phyloP scores from a whole-genome alignment of 768 basidiomycete genomes.

The Clavaria fumosa region DNA sequence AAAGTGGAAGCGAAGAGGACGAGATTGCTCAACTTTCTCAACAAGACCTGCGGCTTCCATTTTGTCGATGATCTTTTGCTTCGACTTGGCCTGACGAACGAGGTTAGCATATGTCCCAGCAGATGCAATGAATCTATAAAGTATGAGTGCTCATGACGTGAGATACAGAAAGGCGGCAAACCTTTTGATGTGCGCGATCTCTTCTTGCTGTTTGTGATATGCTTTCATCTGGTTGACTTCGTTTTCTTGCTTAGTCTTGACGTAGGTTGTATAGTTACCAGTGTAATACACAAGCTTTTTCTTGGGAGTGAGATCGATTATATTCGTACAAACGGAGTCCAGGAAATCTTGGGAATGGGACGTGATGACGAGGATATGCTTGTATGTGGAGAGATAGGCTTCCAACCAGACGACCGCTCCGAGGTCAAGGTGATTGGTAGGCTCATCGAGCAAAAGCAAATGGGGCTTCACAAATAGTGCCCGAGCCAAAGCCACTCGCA shows the following conservation, averaged over 20 bases:
- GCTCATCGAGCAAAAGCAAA: constrained; percentile 85
- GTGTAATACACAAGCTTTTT: constrained; percentile 91
- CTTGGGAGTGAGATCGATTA: constrained; percentile 88
- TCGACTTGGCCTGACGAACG: constrained; percentile 97
- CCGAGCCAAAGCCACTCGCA: constrained; percentile 93
- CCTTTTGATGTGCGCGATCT: constrained; percentile 98
- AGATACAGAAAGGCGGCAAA: constrained; percentile 15
- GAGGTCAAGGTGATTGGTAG: constrained; percentile 86
- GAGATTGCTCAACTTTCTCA: constrained; percentile 70
- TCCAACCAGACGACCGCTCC: constrained; percentile 99
- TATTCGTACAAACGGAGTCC: constrained; percentile 94
- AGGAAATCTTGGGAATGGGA: constrained; percentile 99
- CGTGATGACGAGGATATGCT: constrained; percentile 95
- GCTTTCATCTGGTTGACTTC: constrained; percentile 99
- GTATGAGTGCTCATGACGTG: constrained; percentile 7
- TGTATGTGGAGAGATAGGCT: constrained; percentile 94
- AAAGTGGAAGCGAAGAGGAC: constrained; percentile 81
- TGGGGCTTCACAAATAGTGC: constrained; percentile 96
- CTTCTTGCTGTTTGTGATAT: constrained; percentile 95
- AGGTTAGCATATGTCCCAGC: constrained; percentile 99
- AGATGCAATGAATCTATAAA: constrained; percentile 82
- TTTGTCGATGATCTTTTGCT: constrained; percentile 99
- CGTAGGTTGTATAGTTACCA: constrained; percentile 96
- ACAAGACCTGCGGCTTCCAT: constrained; percentile 98
- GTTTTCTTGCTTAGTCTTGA: constrained; percentile 91